Evolutionary conservation across 768 basidiomycete genomes (phyloP), one percentile per base, ranked within the genome.

Genomic region (Mycena haematopus): DNA sequence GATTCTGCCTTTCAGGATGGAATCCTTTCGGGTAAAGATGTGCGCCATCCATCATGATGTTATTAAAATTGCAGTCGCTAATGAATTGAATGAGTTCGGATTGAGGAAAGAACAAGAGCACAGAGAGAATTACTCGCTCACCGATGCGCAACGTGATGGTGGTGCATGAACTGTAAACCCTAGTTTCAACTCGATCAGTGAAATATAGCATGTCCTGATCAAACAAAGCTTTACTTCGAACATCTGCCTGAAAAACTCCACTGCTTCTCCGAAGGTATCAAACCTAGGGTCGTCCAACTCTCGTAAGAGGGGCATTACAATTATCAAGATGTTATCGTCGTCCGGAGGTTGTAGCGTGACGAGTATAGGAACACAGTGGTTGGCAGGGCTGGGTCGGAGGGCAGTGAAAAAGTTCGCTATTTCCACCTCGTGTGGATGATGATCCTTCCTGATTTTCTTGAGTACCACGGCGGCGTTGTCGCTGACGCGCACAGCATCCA

Each of bases 21-120:
- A 67, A 74, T 0, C 58, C 60, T 0, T 68, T 52, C 0, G 74
- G 73, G 40, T 70, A 72, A 17, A 78, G 58, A 10, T 62, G 62
- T 4, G 54, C 58, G 1, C 69, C 70, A 44, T 79, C 77, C 74
- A 78, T 72, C 74, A 78, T 75, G 8, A 81, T 58, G 24, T 80
- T 81, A 31, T 63, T 52, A 13, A 21, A 55, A 17, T 52, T 63
- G 33, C 68, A 72, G 38, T 74, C 73, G 0, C 73, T 75, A 11
- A 19, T 31, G 9, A 31, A n/a, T n/a, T n/a, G 17, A 27, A 50
- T 2, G 19, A 49, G 19, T 33, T 24, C 19, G 24, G 25, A 29
- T 44, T 13, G 22, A 42, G 14, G 38, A 22, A 15, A 19, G 1
- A 25, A 2, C n/a, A 21, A 14, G 46, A 21, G 22, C 4, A 31